Evolutionary conservation across 805 yeast species (phyloP), one percentile per base, ranked within the genome.

Genomic region (Starmerella tilneyi): DNA sequence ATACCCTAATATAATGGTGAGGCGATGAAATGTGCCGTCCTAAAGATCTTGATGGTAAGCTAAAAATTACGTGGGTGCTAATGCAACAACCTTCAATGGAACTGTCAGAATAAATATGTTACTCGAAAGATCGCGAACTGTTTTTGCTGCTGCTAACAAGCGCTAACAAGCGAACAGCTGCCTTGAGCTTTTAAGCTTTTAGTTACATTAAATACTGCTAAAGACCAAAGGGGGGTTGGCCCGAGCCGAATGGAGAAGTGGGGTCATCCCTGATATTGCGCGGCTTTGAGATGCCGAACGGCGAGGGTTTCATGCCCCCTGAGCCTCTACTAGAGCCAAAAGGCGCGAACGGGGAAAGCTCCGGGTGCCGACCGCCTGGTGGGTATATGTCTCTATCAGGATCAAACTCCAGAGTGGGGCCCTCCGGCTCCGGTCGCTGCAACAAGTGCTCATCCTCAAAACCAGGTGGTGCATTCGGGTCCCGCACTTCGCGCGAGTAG

Each of bases 401-500:
- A 34, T 63, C 58, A 6, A 59, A 56, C n/a, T 22, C 28, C 3
- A 49, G 11, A 17, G 28, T 2, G 1, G 51, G 51, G 9, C 45
- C 46, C 7, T 13, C 23, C 15, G 16, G 26, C 13, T 12, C 20
- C 20, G 26, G 47, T 9, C 12, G 41, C 9, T 37, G 41, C 35
- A 63, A 49, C 37, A 62, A 61, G 43, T 60, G 59, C 46, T 67
- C 71, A 52, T 71, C 74, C 33, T 72, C 76, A 51, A 71, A 66
- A 6, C 65, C 69, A 1, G 71, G 71, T 6, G 66, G 65, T 2
- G 54, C 56, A 4, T 57, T 56, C 3, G 61, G 51, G 16, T 51
- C 50, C 2, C 45, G 41, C 30, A 13, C 8, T 28, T 15, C 29
- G n/a, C n/a, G n/a, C n/a, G n/a, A n/a, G n/a, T n/a, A n/a, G n/a